phyloP scores from a whole-genome alignment of 2,329 filamentous ascomycete species.

The Sarocladium oryzae region DNA sequence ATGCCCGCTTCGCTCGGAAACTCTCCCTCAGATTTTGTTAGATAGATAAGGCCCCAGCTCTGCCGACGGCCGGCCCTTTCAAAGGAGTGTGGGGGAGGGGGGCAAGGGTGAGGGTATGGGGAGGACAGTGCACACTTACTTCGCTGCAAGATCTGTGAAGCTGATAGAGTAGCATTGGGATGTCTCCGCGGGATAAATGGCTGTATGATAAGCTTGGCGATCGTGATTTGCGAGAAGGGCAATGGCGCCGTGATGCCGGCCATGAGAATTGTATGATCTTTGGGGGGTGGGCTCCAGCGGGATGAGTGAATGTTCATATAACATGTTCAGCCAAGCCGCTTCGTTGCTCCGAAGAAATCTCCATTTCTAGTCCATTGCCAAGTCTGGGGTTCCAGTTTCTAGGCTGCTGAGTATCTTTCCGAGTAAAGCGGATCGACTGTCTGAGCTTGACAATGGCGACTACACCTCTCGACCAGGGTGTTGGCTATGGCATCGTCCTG shows the following conservation, averaged over 20 bases:
- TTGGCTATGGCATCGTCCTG: constrained; percentile 9
- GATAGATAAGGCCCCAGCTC: no score
- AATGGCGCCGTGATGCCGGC: not conserved
- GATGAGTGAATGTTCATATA: not conserved
- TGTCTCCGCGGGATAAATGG: not conserved
- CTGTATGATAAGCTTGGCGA: not conserved
- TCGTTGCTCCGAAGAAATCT: not conserved
- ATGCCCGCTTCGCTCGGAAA: no score
- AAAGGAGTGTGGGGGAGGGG: no score
- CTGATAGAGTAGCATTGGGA: no score
- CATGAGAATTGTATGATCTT: not conserved
- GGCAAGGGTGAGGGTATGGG: no score
- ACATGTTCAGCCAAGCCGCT: not conserved
- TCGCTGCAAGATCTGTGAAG: no score
- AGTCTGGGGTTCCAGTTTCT: not conserved
- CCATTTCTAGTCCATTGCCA: not conserved
- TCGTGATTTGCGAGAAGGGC: not conserved
- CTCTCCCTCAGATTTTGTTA: no score
- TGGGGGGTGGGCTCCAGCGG: not conserved
- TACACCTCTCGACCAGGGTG: not conserved
- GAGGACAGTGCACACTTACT: no score
- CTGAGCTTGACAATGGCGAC: not conserved
- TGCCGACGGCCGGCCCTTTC: no score
- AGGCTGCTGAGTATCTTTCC: not conserved
- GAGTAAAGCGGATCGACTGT: not conserved